Evolutionary conservation across 768 basidiomycete species (phyloP), one percentile per base, ranked within the genome.

Genomic region (Clavaria fumosa): DNA sequence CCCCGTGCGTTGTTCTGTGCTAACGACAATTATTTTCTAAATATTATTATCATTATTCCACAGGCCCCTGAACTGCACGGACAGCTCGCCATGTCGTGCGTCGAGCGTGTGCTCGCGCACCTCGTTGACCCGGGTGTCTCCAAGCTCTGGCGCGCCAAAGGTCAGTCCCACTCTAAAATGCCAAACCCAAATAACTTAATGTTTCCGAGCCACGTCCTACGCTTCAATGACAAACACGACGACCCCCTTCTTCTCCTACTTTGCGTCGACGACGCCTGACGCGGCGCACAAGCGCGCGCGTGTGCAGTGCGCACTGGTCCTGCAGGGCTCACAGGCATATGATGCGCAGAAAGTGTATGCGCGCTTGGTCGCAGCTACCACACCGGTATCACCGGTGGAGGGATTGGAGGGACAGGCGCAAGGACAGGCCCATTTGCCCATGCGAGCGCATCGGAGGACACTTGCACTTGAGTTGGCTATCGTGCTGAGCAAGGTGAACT

Each of bases 181-280:
- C 17, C 12, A 34, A 15, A 15, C 19, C 17, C 32, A n/a, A 26
- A 7, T 20, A 24, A 11, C 30, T 10, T 23, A n/a, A n/a, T n/a
- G n/a, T 19, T 35, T 7, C 34, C 21, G 35, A 75, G 75, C 60
- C 7, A 63, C 65, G 4, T 71, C 70, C 3, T 79, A 77, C 50
- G 57, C 64, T 10, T 66, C 66, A 9, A n/a, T n/a, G n/a, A 59
- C 57, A 18, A 54, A 48, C 22, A 57, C 53, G 21, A 52, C 56
- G 6, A 45, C 58, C 7, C 63, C 78, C 0, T 83, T 78, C 54
- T 51, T 85, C 5, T 66, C 75, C 4, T 86, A 88, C 55, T 78
- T 91, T 44, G 66, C 77, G 3, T 75, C 79, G n/a, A 80, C 80
- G 17, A 83, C 85, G 3, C 85, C 85, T 1, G 72, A 83, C 39